Evolutionary conservation across 129 eudicot species (phyloP).

Genomic region (Mikania micrantha): DNA sequence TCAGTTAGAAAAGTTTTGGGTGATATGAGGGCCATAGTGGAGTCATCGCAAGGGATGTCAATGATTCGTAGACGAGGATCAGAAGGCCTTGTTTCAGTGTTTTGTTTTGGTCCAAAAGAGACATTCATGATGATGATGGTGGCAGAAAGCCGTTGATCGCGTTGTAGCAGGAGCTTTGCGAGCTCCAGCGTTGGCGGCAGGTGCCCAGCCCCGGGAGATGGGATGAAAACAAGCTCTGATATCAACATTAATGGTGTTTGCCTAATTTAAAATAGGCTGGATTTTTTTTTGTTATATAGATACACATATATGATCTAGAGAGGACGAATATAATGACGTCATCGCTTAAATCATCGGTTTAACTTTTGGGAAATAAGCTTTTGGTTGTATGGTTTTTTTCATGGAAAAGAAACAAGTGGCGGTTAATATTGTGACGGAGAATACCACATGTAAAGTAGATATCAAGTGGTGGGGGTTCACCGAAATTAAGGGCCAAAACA

Average conservation of each 20-base stretch:
- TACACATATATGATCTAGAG: too few relatives aligned
- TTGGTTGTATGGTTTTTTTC: too few relatives aligned
- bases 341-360: background rate
- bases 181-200: conserved; percentile 1
- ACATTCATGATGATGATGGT: conserved; percentile 4
- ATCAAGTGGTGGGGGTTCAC: too few relatives aligned
- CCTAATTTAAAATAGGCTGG: too few relatives aligned
- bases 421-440: too few relatives aligned
- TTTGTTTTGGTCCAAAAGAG: background rate
- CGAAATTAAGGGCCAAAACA: too few relatives aligned
- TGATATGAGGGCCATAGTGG: background rate
- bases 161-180: conserved; percentile 4
- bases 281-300: background rate
- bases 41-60: background rate
- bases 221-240: conserved; percentile 5
- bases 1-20: background rate
- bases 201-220: conserved; percentile 2
- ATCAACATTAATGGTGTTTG: too few relatives aligned
- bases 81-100: background rate
- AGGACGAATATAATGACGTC: too few relatives aligned
- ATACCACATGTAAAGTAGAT: too few relatives aligned
- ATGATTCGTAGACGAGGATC: background rate
- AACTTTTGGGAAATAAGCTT: too few relatives aligned
- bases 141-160: background rate
- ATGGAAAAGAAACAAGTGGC: too few relatives aligned